Conservation (phyloP, 1,139 yeast species). For the Zygoascus sp. region DNA sequence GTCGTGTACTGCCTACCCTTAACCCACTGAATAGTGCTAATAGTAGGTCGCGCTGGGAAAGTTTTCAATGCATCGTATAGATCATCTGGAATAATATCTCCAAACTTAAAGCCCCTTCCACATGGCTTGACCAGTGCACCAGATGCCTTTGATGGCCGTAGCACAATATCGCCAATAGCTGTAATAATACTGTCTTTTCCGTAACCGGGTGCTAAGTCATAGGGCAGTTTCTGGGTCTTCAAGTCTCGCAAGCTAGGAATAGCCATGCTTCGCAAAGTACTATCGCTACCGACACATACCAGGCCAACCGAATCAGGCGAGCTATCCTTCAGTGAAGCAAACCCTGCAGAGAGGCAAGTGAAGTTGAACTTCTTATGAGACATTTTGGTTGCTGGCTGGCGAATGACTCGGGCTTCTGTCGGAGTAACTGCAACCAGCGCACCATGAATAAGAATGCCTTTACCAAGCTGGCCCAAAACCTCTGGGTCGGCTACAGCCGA, state of each 20-base stretch:
- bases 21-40: conserved; percentile 83
- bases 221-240: conserved; percentile 40
- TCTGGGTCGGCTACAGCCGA: conserved; percentile 62
- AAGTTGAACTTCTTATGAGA: conserved; percentile 49
- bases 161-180: conserved; percentile 67
- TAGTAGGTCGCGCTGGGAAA: conserved; percentile 76
- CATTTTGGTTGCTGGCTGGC: conserved; percentile 47
- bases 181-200: conserved; percentile 48
- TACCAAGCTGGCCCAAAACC: conserved; percentile 55
- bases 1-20: conserved; percentile 64
- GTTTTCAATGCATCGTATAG: conserved; percentile 42
- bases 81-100: conserved; percentile 32
- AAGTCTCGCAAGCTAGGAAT: conserved; percentile 55
- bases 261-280: conserved; percentile 43
- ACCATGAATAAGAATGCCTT: conserved; percentile 62
- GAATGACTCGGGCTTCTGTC: conserved; percentile 60
- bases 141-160: conserved; percentile 55
- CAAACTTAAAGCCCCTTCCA: conserved; percentile 35
- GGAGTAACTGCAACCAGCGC: conserved; percentile 54
- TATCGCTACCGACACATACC: conserved; percentile 38
- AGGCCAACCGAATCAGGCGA: conserved; percentile 39
- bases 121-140: conserved; percentile 50
- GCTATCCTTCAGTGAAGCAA: conserved; percentile 45
- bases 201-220: conserved; percentile 39
- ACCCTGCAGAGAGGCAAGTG: conserved; percentile 50